These are phyloP conservation scores for Rossbeevera mucosa DNA, from an alignment of 768 basidiomycete species.

Conservation along the genomic window DNA sequence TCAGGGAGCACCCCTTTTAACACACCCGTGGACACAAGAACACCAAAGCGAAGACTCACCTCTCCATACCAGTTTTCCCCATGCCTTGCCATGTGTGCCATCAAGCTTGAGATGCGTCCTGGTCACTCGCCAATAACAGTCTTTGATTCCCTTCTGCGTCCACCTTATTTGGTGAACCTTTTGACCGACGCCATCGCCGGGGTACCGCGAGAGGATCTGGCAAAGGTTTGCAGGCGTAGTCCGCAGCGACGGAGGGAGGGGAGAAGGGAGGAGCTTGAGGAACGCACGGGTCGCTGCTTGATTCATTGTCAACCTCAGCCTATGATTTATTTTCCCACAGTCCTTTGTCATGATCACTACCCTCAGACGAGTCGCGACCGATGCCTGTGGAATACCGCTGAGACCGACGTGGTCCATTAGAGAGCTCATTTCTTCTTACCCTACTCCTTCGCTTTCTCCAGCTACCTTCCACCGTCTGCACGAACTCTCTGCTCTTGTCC, in stretches of 20 bases:
- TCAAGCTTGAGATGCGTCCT: constrained; percentile 65
- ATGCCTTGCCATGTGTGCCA: constrained; percentile 75
- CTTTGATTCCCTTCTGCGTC: constrained; percentile 58
- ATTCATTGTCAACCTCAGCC: constrained; percentile 17
- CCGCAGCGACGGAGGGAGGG: constrained; percentile 58
- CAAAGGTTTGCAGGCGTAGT: constrained; percentile 61
- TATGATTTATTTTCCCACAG: constrained; percentile 11
- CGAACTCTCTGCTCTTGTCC: constrained; percentile 65
- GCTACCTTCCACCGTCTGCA: constrained; percentile 61
- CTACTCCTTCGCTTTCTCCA: constrained; percentile 56
- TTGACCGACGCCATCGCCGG: constrained; percentile 62
- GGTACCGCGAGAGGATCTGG: constrained; percentile 65
- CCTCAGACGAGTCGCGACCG: constrained; percentile 34
- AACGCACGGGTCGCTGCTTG: constrained; percentile 33
- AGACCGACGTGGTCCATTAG: constrained; percentile 79
- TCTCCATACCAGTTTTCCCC: constrained; percentile 78
- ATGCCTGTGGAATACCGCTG: constrained; percentile 60
- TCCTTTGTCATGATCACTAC: constrained; percentile 6
- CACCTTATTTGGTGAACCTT: constrained; percentile 71
- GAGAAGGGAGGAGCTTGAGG: constrained; percentile 52
- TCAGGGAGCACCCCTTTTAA: constrained; percentile 9
- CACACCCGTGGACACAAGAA: neutral
- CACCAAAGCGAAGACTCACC: constrained; percentile 42
- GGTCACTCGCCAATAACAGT: constrained; percentile 75
- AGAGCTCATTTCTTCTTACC: constrained; percentile 71